Evolutionary conservation across 192 early-diverging fungal species (phyloP), one percentile per base, ranked within the genome.

Genomic region (Physocladia obscura): DNA sequence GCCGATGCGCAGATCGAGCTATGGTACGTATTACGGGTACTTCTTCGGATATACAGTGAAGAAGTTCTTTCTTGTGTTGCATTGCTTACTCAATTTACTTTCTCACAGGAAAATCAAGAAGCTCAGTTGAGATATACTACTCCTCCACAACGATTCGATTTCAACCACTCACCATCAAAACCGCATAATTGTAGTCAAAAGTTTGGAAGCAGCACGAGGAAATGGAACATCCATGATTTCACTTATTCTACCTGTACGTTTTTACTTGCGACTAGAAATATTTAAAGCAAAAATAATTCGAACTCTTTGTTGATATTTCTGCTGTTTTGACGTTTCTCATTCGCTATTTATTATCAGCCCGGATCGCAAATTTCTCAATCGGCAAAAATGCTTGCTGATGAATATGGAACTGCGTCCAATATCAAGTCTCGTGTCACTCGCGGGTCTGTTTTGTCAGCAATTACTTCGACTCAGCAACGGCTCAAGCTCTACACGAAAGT

Each of bases 191-290:
- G 11, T n/a, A 65, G 63, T 99, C 83, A 97, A 99, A 89, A 88
- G 91, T 64, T 82, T 99, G 74, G 89, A 93, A 52, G 87, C 88
- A 35, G 97, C 97, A 3, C 84, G 93, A 73, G 97, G 97, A 88
- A 99, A 97, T 72, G 97, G 96, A 70, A 99, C 97, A 17, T 96
- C 94, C 74, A 98, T 99, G 97, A 98, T 99, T 82, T 96, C 94
- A 47, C 89, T 99, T 56, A 89, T 99, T 76, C 86, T 99, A 62
- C 96, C 82, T 47, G 89, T 90, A 81, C 57, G 81, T 77, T 21
- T 62, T 71, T 44, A n/a, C 17, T 39, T 31, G 34, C 39, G 34
- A 57, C 3, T 13, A 26, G 22, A 22, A 26, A 26, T 54, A 26
- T 8, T 24, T 44, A 44, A 13, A 34, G 1, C 57, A 29, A 30